Conservation (phyloP, 2,329 filamentous ascomycete species). For the Sporothrix variecibatus region DNA sequence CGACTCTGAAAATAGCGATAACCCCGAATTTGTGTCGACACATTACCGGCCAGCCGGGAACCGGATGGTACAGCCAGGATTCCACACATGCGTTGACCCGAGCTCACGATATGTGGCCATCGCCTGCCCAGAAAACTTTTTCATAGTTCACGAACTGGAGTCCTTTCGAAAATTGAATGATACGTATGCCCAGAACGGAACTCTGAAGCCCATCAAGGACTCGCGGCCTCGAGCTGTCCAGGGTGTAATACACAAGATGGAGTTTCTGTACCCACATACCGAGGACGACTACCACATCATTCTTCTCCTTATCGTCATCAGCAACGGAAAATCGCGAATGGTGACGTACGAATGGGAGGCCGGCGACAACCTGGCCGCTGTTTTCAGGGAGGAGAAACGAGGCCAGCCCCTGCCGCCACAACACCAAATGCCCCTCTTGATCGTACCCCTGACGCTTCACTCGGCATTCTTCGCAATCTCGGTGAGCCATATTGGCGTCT, state of each 20-base stretch:
- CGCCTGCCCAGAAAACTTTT: conserved; percentile 67
- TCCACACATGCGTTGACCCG: conserved; percentile 74
- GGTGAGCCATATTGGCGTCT: conserved; percentile 58
- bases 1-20: conserved; percentile 45
- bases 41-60: conserved; percentile 60
- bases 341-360: conserved; percentile 63
- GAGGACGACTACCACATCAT: conserved; percentile 71
- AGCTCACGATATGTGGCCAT: conserved; percentile 69
- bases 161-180: conserved; percentile 52
- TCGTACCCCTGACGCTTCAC: conserved; percentile 72
- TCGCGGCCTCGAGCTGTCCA: conserved; percentile 52
- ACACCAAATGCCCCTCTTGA: conserved; percentile 63
- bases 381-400: conserved; percentile 49
- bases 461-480: conserved; percentile 71
- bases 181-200: conserved; percentile 49
- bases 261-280: conserved; percentile 74
- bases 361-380: conserved; percentile 49
- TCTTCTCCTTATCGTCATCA: conserved; percentile 66
- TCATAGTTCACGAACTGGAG: conserved; percentile 72
- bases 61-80: conserved; percentile 61
- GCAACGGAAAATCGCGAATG: conserved; percentile 53
- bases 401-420: conserved; percentile 54
- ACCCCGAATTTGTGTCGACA: conserved; percentile 62
- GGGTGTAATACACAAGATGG: conserved; percentile 80
- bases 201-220: conserved; percentile 60